Percentiles rank a stretch among this genome's conserved stretches.
phyloP scores from a whole-genome alignment of 2,329 filamentous ascomycete genomes.

The Ophiocordyceps camponoti-rufipedis region DNA sequence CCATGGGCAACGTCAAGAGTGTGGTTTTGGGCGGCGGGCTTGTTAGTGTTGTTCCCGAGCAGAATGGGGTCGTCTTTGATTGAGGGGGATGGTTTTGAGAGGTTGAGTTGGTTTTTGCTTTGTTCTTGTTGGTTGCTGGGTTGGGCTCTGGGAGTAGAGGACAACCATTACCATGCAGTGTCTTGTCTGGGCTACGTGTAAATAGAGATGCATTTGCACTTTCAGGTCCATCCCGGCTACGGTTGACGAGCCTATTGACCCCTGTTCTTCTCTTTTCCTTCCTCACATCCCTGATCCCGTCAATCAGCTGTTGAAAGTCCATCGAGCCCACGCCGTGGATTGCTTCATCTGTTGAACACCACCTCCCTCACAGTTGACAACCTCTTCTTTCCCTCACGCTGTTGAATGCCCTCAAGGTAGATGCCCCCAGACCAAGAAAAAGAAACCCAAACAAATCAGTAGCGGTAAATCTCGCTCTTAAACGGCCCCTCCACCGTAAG shows the following conservation, averaged over 20 bases:
- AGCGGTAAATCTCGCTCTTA: conserved; percentile 68
- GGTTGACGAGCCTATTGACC: conserved; percentile 24
- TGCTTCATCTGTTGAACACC: background rate
- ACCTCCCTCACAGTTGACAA: background rate
- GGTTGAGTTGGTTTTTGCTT: too few species aligned
- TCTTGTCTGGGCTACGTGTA: background rate
- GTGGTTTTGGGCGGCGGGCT: conserved; percentile 44
- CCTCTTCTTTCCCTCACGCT: background rate
- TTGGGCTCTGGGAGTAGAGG: too few species aligned
- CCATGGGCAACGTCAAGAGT: conserved; percentile 48
- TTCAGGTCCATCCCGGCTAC: conserved; percentile 14
- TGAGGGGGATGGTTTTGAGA: too few species aligned
- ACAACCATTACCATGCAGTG: background rate
- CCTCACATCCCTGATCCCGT: too few species aligned
- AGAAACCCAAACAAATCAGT: conserved; percentile 20
- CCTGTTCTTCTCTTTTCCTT: conserved; percentile 1
- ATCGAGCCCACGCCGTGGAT: background rate
- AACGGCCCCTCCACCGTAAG: conserved; percentile 74
- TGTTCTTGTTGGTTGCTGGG: too few species aligned
- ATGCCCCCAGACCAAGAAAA: conserved; percentile 12
- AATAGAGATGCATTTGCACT: background rate
- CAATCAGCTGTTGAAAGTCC: background rate
- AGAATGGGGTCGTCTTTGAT: conserved; percentile 17
- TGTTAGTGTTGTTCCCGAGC: conserved; percentile 56
- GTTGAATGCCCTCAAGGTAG: background rate